phyloP scores from a whole-genome alignment of 2,329 filamentous ascomycete species.

The Trichoderma sp. region DNA sequence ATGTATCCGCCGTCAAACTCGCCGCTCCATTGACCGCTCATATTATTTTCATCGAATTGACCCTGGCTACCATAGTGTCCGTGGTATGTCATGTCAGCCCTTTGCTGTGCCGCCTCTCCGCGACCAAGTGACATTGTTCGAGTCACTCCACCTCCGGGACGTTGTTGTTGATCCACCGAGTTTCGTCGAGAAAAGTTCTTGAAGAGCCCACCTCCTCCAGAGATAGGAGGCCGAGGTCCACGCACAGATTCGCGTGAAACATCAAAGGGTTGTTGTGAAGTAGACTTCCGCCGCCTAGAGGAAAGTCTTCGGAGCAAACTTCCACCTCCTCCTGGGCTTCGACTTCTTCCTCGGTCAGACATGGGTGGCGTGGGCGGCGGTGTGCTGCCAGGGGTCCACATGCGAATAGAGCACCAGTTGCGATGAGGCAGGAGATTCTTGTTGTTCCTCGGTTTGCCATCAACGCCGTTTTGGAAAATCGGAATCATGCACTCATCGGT shows the following conservation, averaged over 20 bases:
- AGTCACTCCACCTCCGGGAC: conserved; percentile 43
- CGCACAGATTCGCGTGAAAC: conserved; percentile 36
- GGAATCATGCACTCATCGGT: conserved; percentile 97
- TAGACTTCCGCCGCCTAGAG: conserved; percentile 33
- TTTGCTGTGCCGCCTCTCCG: conserved; percentile 46
- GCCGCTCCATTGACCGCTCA: conserved; percentile 53
- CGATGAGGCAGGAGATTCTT: conserved; percentile 82
- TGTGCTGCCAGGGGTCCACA: conserved; percentile 75
- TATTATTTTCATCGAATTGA: conserved; percentile 48
- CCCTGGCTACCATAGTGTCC: conserved; percentile 41
- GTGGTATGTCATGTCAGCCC: conserved; percentile 26
- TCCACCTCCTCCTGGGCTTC: conserved; percentile 37
- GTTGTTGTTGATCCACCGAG: conserved; percentile 34
- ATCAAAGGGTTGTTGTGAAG: conserved; percentile 36
- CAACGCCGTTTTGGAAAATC: conserved; percentile 84
- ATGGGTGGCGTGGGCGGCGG: conserved; percentile 65
- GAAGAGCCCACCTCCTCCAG: conserved; percentile 44
- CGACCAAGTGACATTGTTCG: conserved; percentile 62
- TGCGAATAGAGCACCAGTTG: conserved; percentile 92
- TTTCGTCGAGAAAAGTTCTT: conserved; percentile 43
- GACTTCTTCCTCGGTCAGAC: conserved; percentile 44
- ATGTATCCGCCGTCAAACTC: conserved; percentile 39
- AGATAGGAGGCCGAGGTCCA: conserved; percentile 50
- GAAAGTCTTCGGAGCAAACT: conserved; percentile 48
- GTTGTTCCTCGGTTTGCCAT: conserved; percentile 87